A percentile compares a stretch with the other conserved stretches of the same genome.
Evolutionary conservation across 176 grass and related monocot genomes (phyloP).

Genomic region (Poa annua): DNA sequence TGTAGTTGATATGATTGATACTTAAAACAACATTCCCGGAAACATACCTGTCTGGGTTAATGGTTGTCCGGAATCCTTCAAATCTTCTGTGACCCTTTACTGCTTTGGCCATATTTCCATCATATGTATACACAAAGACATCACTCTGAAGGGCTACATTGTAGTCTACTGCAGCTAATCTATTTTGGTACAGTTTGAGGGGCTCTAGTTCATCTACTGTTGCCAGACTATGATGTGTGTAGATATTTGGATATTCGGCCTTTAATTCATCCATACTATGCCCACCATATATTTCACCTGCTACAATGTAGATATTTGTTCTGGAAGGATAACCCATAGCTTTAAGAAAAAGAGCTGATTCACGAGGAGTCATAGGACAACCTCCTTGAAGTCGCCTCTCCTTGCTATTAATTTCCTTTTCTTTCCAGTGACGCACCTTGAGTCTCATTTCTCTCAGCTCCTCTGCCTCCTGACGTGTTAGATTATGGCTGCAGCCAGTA

Average conservation of each 20-base stretch:
- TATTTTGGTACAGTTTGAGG: constrained; percentile 73
- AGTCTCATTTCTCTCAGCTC: constrained; percentile 83
- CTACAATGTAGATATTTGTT: constrained; percentile 92
- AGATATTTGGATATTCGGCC: constrained; percentile 76
- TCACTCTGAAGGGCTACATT: constrained; percentile 81
- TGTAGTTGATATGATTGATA: constrained; percentile 34
- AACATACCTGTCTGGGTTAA: constrained; percentile 81
- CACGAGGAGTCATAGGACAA: constrained; percentile 95
- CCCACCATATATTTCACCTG: constrained; percentile 82
- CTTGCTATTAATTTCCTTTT: constrained; percentile 86
- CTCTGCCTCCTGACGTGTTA: constrained; percentile 65
- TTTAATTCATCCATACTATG: constrained; percentile 80
- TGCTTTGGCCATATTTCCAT: constrained; percentile 97
- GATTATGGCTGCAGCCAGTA: constrained; percentile 91
- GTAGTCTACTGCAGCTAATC: constrained; percentile 89
- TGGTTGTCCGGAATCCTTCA: constrained; percentile 87
- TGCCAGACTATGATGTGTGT: constrained; percentile 74
- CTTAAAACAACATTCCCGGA: constrained; percentile 32
- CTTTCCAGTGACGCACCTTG: constrained; percentile 87
- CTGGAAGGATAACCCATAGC: constrained; percentile 97
- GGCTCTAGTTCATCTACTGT: constrained; percentile 61
- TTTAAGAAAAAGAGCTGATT: constrained; percentile 81
- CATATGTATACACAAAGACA: constrained; percentile 95
- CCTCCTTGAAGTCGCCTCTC: constrained; percentile 83
- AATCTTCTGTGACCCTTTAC: constrained; percentile 91